Percentiles rank a stretch among this genome's conserved stretches.
Evolutionary conservation across 805 yeast species (phyloP).

Genomic region (Candida tallmaniae): DNA sequence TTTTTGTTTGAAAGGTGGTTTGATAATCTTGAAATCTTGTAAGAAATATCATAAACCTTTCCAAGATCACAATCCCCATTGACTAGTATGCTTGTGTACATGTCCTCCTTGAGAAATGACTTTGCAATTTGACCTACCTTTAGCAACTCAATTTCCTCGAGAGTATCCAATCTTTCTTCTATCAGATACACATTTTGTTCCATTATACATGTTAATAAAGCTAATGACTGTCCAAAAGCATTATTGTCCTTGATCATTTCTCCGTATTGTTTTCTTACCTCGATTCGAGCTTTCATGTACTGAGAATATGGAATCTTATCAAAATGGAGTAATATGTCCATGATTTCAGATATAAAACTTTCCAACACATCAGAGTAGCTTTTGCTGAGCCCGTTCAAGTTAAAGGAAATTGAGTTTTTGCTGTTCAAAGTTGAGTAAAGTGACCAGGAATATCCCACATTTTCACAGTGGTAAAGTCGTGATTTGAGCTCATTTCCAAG

Average conservation of each 20-base stretch:
- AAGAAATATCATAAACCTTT: conserved; percentile 2
- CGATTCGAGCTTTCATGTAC: conserved; percentile 43
- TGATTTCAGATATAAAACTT: conserved; percentile 28
- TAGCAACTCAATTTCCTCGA: conserved; percentile 45
- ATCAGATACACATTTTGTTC: conserved; percentile 56
- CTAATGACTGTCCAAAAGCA: conserved; percentile 45
- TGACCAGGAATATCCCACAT: conserved; percentile 56
- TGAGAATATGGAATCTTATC: conserved; percentile 21
- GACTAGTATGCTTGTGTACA: conserved; percentile 3
- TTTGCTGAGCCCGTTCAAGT: conserved; percentile 47
- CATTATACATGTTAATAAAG: conserved; percentile 47
- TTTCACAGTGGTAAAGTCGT: conserved; percentile 48
- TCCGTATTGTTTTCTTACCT: conserved; percentile 45
- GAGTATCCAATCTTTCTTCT: conserved; percentile 50
- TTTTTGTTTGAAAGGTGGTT: conserved; percentile 3
- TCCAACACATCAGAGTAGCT: conserved; percentile 34
- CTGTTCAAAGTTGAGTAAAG: conserved; percentile 52
- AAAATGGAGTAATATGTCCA: conserved; percentile 12
- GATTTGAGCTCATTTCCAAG: conserved; percentile 37
- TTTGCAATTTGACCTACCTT: conserved; percentile 9
- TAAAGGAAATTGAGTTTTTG: conserved; percentile 48
- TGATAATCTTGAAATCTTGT: conserved; percentile 2
- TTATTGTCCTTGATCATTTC: conserved; percentile 33
- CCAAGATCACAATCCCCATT: conserved; percentile 9
- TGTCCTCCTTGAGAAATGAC: conserved; percentile 1